Percentiles rank a stretch among this genome's conserved stretches.
phyloP scores from a whole-genome alignment of 1,284 basidiomycete species.

The Boletus subluridellus region DNA sequence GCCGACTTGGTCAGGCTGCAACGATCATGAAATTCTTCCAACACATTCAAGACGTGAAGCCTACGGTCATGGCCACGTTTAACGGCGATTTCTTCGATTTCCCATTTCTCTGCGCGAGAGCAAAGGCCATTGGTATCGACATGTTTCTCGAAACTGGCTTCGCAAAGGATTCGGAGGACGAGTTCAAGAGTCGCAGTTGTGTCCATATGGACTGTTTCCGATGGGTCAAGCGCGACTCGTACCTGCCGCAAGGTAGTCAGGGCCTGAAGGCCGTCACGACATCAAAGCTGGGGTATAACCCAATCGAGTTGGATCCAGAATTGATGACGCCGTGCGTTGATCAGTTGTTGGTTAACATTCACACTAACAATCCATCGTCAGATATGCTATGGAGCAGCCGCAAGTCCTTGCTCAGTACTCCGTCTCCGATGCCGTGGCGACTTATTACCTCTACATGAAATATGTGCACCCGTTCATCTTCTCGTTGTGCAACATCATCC shows the following conservation, averaged over 20 bases:
- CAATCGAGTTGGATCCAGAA: slow-evolving; percentile 97
- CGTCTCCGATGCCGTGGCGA: slow-evolving; percentile 98
- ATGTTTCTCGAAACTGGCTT: slow-evolving; percentile 98
- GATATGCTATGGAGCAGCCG: slow-evolving; percentile 95
- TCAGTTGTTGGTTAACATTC: not conserved
- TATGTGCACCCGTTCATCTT: slow-evolving; percentile 99
- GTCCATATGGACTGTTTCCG: slow-evolving; percentile 99
- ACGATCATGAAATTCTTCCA: slow-evolving; percentile 88
- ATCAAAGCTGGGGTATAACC: slow-evolving; percentile 95
- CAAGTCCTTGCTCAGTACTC: slow-evolving; percentile 96
- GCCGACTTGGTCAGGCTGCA: slow-evolving; percentile 49
- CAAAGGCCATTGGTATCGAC: slow-evolving; percentile 88
- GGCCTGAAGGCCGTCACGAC: slow-evolving; percentile 98
- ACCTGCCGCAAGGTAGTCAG: slow-evolving; percentile 97
- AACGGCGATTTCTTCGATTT: slow-evolving; percentile 99
- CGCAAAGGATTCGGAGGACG: slow-evolving; percentile 86
- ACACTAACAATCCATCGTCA: slow-evolving; percentile 32
- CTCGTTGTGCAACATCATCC: slow-evolving; percentile 99
- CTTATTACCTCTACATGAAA: slow-evolving; percentile 99
- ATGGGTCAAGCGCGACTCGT: slow-evolving; percentile 99
- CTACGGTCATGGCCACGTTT: slow-evolving; percentile 97
- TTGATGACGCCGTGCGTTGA: slow-evolving; percentile 92
- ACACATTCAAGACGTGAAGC: slow-evolving; percentile 89
- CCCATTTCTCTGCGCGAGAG: slow-evolving; percentile 90
- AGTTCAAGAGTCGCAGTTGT: slow-evolving; percentile 92